Evolutionary conservation across 371 early-diverging fungal species (phyloP).

Genomic region (Vairimorpha necatrix): DNA sequence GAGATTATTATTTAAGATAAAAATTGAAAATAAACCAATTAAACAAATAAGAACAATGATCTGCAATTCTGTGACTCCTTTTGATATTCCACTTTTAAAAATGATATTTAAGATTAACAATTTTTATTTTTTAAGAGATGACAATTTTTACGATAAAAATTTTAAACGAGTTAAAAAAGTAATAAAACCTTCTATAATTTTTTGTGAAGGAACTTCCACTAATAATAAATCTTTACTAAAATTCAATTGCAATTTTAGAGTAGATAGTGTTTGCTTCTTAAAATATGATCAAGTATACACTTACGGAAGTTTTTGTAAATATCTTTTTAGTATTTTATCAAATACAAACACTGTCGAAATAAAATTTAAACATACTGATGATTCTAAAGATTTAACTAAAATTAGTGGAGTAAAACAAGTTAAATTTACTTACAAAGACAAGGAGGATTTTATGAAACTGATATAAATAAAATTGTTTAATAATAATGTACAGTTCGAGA

Average conservation of each 20-base stretch:
- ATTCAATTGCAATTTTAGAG: slow-evolving; percentile 3
- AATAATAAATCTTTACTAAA: slow-evolving; percentile 52
- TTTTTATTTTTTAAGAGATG: slow-evolving; percentile 24
- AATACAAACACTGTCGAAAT: slow-evolving; percentile 38
- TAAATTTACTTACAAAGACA: slow-evolving; percentile 38
- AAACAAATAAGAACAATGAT: neutral
- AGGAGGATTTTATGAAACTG: slow-evolving; percentile 29
- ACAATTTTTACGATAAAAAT: slow-evolving; percentile 10
- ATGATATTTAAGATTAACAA: slow-evolving; percentile 23
- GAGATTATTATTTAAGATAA: neutral
- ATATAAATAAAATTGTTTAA: slow-evolving; percentile 17
- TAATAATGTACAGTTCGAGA: neutral
- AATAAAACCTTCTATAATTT: slow-evolving; percentile 20
- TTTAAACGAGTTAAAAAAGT: neutral
- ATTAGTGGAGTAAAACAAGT: slow-evolving; percentile 19
- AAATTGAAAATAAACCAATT: neutral
- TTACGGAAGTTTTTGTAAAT: slow-evolving; percentile 45
- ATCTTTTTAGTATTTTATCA: slow-evolving; percentile 47
- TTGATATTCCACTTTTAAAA: slow-evolving; percentile 48
- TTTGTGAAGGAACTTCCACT: slow-evolving; percentile 49
- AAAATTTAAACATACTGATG: slow-evolving; percentile 15
- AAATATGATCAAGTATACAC: slow-evolving; percentile 48
- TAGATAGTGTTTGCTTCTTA: slow-evolving; percentile 48
- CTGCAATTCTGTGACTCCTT: slow-evolving; percentile 33
- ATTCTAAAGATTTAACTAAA: slow-evolving; percentile 2